Base-by-base conservation (phyloP, 176 grass and related monocot species). In the Pontederia crassipes region DNA sequence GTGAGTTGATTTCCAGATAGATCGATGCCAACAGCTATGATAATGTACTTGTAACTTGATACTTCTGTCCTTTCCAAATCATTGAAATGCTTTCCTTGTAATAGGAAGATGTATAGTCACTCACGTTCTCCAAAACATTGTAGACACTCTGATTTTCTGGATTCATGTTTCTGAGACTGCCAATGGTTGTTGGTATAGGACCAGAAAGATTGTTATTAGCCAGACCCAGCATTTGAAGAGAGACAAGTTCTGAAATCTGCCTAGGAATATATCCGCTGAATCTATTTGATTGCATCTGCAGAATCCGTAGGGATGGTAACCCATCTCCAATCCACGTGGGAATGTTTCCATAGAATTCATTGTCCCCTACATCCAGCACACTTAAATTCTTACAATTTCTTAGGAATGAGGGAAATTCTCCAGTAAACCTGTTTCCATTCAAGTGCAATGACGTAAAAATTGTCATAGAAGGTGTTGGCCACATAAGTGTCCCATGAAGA, bases 61-160 rank as follows among this genome's bases (percentile, higher is more conserved):
- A n/a, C n/a, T n/a, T n/a, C n/a, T n/a, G 24, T 57, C 24, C 85
- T 74, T 95, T 95, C 89, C 85, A 89, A n/a, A 57, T 66, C n/a
- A 89, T 53, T 8, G 56, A 59, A 48, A 77, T 81, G 27, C 87
- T 81, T 17, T 85, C 83, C 54, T 67, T 80, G 18, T 89, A 80
- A 69, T 8, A 26, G 4, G 29, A 35, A 35, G 29, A 35, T 35
- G 4, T 4, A 35, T 35, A 35, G 29, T 35, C 29, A 35, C 2
- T 35, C 4, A 35, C 29, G 4, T 35, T 35, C 8, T 49, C 8
- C 4, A 35, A 35, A 35, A 35, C 29, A 2, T 35, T 35, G 29
- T 35, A 35, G 29, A 35, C 29, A n/a, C 6, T 40, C 6, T 40
- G 2, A 40, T 1, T 40, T 40, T 40, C 2, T 1, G 32, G 6